Conservation (phyloP, 192 early-diverging fungal genomes). For the Rhizophagus prolifer region DNA sequence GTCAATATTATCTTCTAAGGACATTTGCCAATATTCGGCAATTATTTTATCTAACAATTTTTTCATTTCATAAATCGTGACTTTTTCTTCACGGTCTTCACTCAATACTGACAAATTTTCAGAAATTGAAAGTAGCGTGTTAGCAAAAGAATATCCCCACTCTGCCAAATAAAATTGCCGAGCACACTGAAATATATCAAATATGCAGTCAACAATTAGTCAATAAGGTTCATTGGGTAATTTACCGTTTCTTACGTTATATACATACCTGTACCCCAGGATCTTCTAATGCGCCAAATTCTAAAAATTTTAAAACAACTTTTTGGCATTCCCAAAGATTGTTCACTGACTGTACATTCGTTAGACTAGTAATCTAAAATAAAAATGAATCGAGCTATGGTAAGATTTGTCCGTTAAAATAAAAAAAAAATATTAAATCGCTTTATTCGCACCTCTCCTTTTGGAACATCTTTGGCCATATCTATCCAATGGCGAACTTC, state of each 20-base stretch:
- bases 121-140: not conserved
- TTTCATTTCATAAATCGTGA: constrained; percentile 10
- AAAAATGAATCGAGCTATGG: not conserved
- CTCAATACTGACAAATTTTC: not conserved
- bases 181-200: constrained; percentile 20
- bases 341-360: not conserved
- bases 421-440: constrained; percentile 26
- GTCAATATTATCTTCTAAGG: constrained; percentile 20
- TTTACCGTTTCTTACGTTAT: not conserved
- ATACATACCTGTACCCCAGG: constrained; percentile 28
- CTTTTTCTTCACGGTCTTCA: not conserved
- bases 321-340: constrained; percentile 30
- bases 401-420: not conserved
- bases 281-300: constrained; percentile 29
- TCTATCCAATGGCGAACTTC: constrained; percentile 29
- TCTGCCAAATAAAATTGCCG: constrained; percentile 35
- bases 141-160: constrained; percentile 39
- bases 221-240: not conserved
- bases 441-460: constrained; percentile 26
- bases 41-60: constrained; percentile 21
- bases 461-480: constrained; percentile 26
- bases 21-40: constrained; percentile 36
- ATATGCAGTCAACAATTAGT: not conserved
- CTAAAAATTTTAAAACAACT: constrained; percentile 24
- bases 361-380: constrained; percentile 15